Evolutionary conservation across 2,329 filamentous ascomycete species (phyloP).

Genomic region (Trichoderma hamatum): DNA sequence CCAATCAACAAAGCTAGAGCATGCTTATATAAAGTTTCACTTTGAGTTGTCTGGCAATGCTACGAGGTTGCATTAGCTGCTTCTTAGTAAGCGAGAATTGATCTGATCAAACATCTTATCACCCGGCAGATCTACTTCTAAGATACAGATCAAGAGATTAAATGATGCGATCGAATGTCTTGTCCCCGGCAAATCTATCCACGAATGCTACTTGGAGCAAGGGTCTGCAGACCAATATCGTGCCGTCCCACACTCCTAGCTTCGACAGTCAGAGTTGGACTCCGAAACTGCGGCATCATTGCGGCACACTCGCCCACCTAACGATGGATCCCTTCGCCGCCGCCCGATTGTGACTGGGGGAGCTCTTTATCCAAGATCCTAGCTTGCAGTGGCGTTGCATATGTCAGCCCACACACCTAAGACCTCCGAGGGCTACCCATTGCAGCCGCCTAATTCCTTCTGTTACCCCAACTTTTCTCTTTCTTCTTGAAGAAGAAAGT

Average conservation of each 20-base stretch:
- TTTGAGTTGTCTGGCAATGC: neutral
- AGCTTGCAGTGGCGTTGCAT: constrained; percentile 11
- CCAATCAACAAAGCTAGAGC: neutral
- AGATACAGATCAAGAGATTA: neutral
- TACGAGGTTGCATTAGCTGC: neutral
- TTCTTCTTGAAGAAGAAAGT: neutral
- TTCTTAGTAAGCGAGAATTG: neutral
- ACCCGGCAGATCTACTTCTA: neutral
- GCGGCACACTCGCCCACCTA: constrained; percentile 7
- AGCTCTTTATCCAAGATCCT: neutral
- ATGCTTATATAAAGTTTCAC: neutral
- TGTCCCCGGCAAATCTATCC: neutral
- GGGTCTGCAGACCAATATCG: neutral
- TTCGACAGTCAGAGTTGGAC: neutral
- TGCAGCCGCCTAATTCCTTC: neutral
- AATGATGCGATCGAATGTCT: neutral
- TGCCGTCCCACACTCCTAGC: neutral
- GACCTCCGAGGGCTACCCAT: neutral
- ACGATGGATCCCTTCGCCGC: constrained; percentile 16
- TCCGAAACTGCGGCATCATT: constrained; percentile 20
- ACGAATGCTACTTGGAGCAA: neutral
- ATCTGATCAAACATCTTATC: neutral
- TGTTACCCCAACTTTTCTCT: constrained; percentile 20
- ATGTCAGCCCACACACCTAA: neutral
- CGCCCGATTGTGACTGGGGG: neutral